These are phyloP conservation scores for Saccharum spontaneum DNA, from an alignment of 176 grass and related monocot species.

Conservation along the genomic window DNA sequence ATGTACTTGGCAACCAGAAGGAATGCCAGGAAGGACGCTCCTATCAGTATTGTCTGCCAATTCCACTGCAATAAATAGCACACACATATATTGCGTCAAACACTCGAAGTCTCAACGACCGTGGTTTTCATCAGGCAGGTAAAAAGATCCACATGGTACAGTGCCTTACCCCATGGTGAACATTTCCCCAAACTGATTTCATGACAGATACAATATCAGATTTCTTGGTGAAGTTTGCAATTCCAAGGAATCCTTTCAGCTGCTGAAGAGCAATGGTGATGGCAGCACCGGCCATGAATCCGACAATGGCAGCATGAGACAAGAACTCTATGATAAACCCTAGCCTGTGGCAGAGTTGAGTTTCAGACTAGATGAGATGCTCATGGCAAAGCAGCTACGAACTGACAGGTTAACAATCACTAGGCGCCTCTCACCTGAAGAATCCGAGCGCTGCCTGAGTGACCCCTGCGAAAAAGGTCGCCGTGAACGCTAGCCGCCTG, in stretches of 20 bases:
- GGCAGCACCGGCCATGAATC: slow-evolving; percentile 91
- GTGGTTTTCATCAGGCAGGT: not conserved
- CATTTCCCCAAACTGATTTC: slow-evolving; percentile 74
- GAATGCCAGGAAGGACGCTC: slow-evolving; percentile 60
- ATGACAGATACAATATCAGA: slow-evolving; percentile 80
- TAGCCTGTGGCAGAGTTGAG: slow-evolving; percentile 47
- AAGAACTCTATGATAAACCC: slow-evolving; percentile 92
- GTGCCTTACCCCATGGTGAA: slow-evolving; percentile 74
- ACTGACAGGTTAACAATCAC: not conserved
- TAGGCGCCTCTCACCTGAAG: slow-evolving; percentile 47
- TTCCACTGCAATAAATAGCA: slow-evolving; percentile 70
- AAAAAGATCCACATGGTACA: not conserved
- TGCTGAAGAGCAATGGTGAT: slow-evolving; percentile 93
- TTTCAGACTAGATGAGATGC: not conserved
- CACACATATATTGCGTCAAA: not conserved
- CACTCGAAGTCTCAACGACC: not conserved
- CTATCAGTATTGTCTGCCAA: slow-evolving; percentile 82
- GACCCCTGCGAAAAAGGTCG: slow-evolving; percentile 83
- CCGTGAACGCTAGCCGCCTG: slow-evolving; percentile 66
- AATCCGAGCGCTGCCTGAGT: slow-evolving; percentile 71
- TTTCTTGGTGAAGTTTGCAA: slow-evolving; percentile 67
- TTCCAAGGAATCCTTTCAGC: slow-evolving; percentile 88
- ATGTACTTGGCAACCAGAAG: slow-evolving; percentile 76
- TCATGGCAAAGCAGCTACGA: not conserved
- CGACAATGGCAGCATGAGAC: slow-evolving; percentile 86